These are phyloP conservation scores for Kodamaea jinghongensis DNA, from an alignment of 805 yeast genomes.

Conservation along the genomic window DNA sequence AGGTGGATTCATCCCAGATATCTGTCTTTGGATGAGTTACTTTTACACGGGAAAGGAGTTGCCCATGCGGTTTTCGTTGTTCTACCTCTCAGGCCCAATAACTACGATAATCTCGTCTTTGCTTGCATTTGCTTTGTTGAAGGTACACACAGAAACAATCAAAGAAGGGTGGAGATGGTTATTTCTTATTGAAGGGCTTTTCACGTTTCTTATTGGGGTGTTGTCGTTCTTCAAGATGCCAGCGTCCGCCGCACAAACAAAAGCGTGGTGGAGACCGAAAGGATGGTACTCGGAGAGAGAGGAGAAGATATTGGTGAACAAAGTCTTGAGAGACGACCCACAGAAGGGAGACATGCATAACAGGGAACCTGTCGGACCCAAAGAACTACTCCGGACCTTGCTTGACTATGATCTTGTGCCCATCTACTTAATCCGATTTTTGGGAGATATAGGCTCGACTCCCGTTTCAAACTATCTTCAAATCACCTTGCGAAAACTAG, in stretches of 20 bases:
- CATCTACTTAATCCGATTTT: conserved; percentile 22
- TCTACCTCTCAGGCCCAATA: conserved; percentile 55
- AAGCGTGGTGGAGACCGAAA: conserved; percentile 18
- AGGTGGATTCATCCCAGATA: conserved; percentile 50
- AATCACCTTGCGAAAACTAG: conserved; percentile 27
- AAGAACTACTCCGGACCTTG: conserved; percentile 18
- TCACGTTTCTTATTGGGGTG: conserved; percentile 21
- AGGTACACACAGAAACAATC: conserved; percentile 26
- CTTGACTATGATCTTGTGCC: conserved; percentile 29
- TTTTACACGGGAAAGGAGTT: conserved; percentile 62
- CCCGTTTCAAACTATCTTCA: conserved; percentile 16
- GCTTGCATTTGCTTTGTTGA: conserved; percentile 51
- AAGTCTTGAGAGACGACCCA: conserved; percentile 30
- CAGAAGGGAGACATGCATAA: conserved; percentile 32
- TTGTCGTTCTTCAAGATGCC: conserved; percentile 43
- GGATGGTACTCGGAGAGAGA: conserved; percentile 30
- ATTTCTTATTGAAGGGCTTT: conserved; percentile 22
- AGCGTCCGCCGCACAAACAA: conserved; percentile 45
- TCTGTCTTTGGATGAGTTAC: conserved; percentile 61
- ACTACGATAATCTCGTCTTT: conserved; percentile 47
- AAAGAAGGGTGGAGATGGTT: conserved; percentile 26
- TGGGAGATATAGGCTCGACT: conserved; percentile 19
- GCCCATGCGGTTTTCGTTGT: conserved; percentile 55
- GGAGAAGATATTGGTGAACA: conserved; percentile 27
- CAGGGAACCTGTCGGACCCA: conserved; percentile 22